phyloP scores from a whole-genome alignment of 2,329 filamentous ascomycete genomes.

The Davidsoniella neocaledoniae region DNA sequence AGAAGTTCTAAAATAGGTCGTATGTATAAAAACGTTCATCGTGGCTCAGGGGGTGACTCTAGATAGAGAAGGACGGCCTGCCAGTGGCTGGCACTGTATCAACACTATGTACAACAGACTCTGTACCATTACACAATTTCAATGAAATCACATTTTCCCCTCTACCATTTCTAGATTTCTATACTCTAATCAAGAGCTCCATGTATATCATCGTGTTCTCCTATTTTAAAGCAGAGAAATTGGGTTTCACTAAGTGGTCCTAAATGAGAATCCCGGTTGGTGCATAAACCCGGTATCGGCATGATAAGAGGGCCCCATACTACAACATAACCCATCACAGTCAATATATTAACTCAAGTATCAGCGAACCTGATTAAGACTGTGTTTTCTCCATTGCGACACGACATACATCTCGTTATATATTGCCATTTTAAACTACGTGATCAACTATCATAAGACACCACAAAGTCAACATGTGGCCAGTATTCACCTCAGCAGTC shows the following conservation, averaged over 20 bases:
- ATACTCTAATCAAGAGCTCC: neutral
- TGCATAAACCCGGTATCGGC: constrained; percentile 3
- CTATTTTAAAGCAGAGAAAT: neutral
- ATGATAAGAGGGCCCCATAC: neutral
- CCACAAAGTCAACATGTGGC: neutral
- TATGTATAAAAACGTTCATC: neutral
- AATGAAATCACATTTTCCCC: neutral
- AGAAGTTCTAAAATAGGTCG: constrained; percentile 13
- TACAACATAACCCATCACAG: neutral
- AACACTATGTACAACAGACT: constrained; percentile 1
- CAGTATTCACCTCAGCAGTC: neutral
- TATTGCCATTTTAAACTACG: too few relatives aligned
- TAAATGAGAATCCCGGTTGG: neutral
- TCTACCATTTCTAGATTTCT: neutral
- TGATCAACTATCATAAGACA: too few relatives aligned
- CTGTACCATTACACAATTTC: constrained; percentile 6
- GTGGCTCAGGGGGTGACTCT: too few relatives aligned
- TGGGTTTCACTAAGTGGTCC: too few relatives aligned
- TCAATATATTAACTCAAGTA: too few relatives aligned
- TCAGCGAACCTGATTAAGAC: too few relatives aligned
- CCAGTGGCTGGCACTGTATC: too few relatives aligned
- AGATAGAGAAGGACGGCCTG: too few relatives aligned
- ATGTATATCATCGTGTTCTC: neutral
- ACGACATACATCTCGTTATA: too few relatives aligned
- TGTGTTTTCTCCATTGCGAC: too few relatives aligned